Evolutionary conservation across 495 filamentous ascomycete genomes (phyloP).

Genomic region (Talaromyces thailandensis): DNA sequence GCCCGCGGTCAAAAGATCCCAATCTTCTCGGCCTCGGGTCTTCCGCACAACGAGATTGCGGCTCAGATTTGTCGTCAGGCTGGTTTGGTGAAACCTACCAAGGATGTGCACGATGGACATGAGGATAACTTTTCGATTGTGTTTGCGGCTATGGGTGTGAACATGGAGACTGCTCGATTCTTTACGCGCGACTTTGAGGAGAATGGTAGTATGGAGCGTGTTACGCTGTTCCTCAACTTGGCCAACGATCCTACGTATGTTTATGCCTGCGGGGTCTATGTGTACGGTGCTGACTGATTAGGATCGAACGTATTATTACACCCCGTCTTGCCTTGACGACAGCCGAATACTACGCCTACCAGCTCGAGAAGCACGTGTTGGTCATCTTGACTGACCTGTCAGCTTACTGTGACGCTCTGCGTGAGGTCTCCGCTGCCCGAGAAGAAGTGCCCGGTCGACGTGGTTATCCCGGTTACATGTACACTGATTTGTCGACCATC

Average conservation of each 20-base stretch:
- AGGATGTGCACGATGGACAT: constrained; percentile 92
- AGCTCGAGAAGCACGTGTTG: constrained; percentile 98
- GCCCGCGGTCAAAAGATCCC: constrained; percentile 99
- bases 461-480: constrained; percentile 99
- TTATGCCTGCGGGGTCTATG: neutral
- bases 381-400: constrained; percentile 98
- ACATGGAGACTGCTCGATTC: constrained; percentile 97
- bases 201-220: constrained; percentile 96
- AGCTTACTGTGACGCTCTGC: constrained; percentile 96
- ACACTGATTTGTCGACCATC: constrained; percentile 99
- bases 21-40: constrained; percentile 97
- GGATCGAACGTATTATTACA: constrained; percentile 99
- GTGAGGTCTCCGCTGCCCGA: constrained; percentile 93
- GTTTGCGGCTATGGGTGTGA: constrained; percentile 99
- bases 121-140: constrained; percentile 99
- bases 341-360: constrained; percentile 99
- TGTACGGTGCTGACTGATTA: constrained; percentile 21
- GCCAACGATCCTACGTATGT: constrained; percentile 94
- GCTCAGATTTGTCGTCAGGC: constrained; percentile 97
- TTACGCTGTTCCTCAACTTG: constrained; percentile 95
- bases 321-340: constrained; percentile 97
- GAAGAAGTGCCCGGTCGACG: constrained; percentile 99
- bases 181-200: constrained; percentile 99
- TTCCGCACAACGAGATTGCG: constrained; percentile 98
- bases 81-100: constrained; percentile 81